Percentiles rank a stretch among this genome's conserved stretches.
Conservation (phyloP, 192 early-diverging fungal species). For the Funneliformis geosporum region DNA sequence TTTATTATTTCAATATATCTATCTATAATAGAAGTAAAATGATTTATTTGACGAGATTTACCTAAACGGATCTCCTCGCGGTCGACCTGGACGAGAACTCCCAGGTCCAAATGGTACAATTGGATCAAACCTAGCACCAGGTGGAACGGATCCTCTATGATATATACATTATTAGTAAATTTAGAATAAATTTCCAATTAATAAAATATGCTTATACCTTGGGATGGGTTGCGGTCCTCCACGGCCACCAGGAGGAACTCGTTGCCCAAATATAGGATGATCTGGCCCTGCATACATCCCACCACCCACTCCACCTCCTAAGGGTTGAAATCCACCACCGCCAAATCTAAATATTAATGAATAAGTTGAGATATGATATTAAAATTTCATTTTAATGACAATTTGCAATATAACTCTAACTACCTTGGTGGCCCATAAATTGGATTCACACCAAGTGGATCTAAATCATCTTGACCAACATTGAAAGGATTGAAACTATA, state of each 20-base stretch:
- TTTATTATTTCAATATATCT: slow-evolving; percentile 4
- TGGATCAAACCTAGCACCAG: slow-evolving; percentile 91
- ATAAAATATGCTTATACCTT: slow-evolving; percentile 30
- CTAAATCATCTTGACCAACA: slow-evolving; percentile 75
- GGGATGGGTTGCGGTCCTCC: slow-evolving; percentile 67
- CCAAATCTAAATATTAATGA: slow-evolving; percentile 28
- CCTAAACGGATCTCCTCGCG: slow-evolving; percentile 37
- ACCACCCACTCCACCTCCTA: slow-evolving; percentile 51
- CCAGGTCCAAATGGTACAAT: slow-evolving; percentile 74
- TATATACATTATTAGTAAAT: neutral
- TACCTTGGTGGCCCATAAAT: slow-evolving; percentile 50
- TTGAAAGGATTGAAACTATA: slow-evolving; percentile 52
- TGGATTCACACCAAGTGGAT: slow-evolving; percentile 57
- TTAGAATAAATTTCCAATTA: neutral
- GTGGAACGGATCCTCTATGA: slow-evolving; percentile 67
- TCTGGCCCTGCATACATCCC: slow-evolving; percentile 88
- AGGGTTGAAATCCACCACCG: slow-evolving; percentile 39
- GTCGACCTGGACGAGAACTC: slow-evolving; percentile 32
- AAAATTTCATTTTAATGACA: neutral
- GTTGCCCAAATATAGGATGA: slow-evolving; percentile 79
- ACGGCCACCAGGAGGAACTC: slow-evolving; percentile 39
- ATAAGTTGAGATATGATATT: slow-evolving; percentile 13
- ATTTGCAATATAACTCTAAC: neutral
- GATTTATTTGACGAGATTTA: slow-evolving; percentile 23
- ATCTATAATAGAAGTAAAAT: slow-evolving; percentile 12